Percentiles rank a stretch among this genome's conserved stretches.
Conservation (phyloP, 345 rosid genomes). For the Eucalyptus pumila region DNA sequence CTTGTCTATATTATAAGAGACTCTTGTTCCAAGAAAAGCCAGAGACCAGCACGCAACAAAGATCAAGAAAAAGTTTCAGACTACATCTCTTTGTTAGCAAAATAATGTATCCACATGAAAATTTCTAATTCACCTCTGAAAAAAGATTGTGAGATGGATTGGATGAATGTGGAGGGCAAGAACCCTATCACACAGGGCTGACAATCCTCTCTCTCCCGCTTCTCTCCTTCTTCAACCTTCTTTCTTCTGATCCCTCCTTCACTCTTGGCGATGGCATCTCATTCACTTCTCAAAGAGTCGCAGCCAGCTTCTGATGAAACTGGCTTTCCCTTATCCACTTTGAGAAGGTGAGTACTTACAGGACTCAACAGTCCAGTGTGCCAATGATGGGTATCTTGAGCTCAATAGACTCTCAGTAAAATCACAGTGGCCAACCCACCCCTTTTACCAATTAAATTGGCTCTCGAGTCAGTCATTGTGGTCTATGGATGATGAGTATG, state of each 20-base stretch:
- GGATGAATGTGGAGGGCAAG: constrained; percentile 79
- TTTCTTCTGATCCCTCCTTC: constrained; percentile 26
- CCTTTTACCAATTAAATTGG: constrained; percentile 67
- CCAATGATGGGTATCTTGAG: constrained; percentile 43
- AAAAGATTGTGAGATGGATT: constrained; percentile 94
- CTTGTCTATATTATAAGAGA: not conserved
- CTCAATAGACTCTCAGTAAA: constrained; percentile 66
- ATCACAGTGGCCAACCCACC: constrained; percentile 80
- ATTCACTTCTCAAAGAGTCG: constrained; percentile 94
- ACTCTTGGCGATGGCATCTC: constrained; percentile 67
- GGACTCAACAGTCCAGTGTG: constrained; percentile 35
- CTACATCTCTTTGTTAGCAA: not conserved
- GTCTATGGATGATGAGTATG: constrained; percentile 57
- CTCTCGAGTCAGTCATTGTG: constrained; percentile 70
- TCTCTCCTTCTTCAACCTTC: constrained; percentile 31
- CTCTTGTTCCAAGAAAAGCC: not conserved
- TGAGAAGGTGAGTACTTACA: constrained; percentile 33
- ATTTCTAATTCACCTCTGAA: constrained; percentile 46
- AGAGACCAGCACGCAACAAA: not conserved
- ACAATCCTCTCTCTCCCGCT: constrained; percentile 34
- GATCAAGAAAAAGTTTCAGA: not conserved
- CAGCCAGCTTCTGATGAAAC: constrained; percentile 88
- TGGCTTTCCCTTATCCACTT: constrained; percentile 30
- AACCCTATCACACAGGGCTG: constrained; percentile 50
- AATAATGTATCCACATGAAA: not conserved